Base-by-base conservation (phyloP, 495 filamentous ascomycete species). In the Podospora fimiseda region DNA sequence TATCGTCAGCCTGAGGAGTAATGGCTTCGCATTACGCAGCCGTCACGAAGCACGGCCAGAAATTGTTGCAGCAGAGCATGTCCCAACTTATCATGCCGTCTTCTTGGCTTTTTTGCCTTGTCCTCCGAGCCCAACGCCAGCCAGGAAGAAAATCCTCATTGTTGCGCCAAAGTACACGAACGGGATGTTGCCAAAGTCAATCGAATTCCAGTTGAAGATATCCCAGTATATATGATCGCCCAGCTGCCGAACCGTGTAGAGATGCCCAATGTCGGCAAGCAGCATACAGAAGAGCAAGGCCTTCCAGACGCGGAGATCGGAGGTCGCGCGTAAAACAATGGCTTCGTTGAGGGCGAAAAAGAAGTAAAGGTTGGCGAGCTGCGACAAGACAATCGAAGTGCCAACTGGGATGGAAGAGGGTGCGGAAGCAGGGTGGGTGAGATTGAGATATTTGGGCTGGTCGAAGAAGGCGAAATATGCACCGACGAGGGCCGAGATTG, bases 311-410 rank as follows among this genome's bases (percentile, higher is more conserved):
- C 69, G 67, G 5, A 82, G 52, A 61, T 88, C 81, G 16, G 67
- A 65, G 4, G 84, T 82, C 8, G 75, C 66, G 18, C 85, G 83
- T 48, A 89, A 71, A 13, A 88, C 78, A 14, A 88, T 67, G 2
- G 81, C 83, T 66, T 89, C 84, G 64, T 80, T 87, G 42, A 89
- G 54, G 50, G 83, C 80, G 64, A 89, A 85, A 44, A 84, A 69
- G 8, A 85, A 57, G 66, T 85, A 85, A 16, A 85, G 57, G 61
- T 85, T 85, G 24, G 76, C 82, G 16, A 85, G 78, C 64, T 85
- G 81, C 15, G 79, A 76, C 39, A 85, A 66, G 15, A 75, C 74
- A 41, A 87, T 77, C 1, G 73, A 73, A 0, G 80, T 82, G 24
- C 68, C 68, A 15, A 63, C 58, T 1, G 74, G 64, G 22, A 74